Base-by-base conservation (phyloP, 148 eudicot genomes). In the Chenopodium berlandieri region DNA sequence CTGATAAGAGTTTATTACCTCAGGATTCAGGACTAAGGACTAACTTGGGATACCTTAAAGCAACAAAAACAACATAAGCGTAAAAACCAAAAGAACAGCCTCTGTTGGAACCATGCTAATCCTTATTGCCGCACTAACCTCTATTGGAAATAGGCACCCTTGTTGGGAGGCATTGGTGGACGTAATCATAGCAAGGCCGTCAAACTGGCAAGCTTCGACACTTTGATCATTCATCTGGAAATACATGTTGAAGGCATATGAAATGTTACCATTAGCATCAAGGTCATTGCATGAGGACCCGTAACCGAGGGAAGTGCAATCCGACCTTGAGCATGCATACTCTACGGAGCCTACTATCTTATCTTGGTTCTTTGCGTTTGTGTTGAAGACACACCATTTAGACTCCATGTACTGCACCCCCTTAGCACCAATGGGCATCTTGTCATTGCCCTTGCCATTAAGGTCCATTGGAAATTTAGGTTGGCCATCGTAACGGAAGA, bases 191-290 rank as follows among this genome's bases (percentile, higher is more conserved):
- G 88, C 98, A 75, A 90, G 80, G 13, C 98, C 97, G 0, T 87
- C 67, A 52, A 94, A 94, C 14, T 87, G 65, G 32, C 98, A 94
- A 2, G 94, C 86, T 71, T 82, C 84, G 1, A 89, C 89, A 58
- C 85, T 86, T 66, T 93, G 97, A 32, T 87, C 84, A 9, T 87
- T 83, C 88, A 88, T 89, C 34, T 93, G 97, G 83, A 87, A 93
- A 68, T 34, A 91, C 82, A 81, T 87, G 76, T 93, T 93, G 81
- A 91, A 93, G 19, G 93, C 97, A 54, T 90, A 91, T 0, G 94
- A 93, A 46, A 80, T 75, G 12, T 85, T 83, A 0, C 81, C 87
- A 0, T 14, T 63, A 1, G 2, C 7, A 30, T 81, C 83, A 78
- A 93, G 34, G 8, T 64, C 2, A 22, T 80, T 78, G 75, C 94